A percentile compares a stretch with the other conserved stretches of the same genome.
These are phyloP conservation scores for Mucor lusitanicus DNA, from an alignment of 371 early-diverging fungal species.

Conservation along the genomic window DNA sequence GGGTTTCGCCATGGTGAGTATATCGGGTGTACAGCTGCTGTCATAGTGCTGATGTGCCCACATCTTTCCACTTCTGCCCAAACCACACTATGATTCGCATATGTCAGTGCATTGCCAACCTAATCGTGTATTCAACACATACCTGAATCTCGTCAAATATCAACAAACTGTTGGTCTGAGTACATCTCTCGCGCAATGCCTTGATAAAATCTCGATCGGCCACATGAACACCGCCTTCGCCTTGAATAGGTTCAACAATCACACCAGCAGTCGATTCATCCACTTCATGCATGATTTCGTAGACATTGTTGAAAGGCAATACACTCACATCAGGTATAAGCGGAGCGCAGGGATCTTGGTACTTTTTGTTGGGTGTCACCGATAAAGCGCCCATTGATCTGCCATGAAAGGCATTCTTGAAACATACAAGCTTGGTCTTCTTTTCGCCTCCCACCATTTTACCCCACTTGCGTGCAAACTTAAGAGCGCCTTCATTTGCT, in stretches of 20 bases:
- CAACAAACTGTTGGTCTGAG: slow-evolving; percentile 78
- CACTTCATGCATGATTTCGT: slow-evolving; percentile 56
- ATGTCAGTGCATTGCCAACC: neutral
- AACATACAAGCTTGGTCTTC: slow-evolving; percentile 69
- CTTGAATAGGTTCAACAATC: slow-evolving; percentile 94
- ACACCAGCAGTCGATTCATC: slow-evolving; percentile 84
- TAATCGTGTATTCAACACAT: slow-evolving; percentile 3
- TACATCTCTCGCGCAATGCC: slow-evolving; percentile 72
- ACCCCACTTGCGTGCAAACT: slow-evolving; percentile 90
- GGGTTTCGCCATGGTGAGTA: slow-evolving; percentile 90
- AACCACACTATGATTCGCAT: slow-evolving; percentile 62
- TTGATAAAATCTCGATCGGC: slow-evolving; percentile 72
- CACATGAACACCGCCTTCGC: slow-evolving; percentile 89
- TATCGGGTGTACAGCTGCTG: slow-evolving; percentile 75
- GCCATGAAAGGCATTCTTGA: slow-evolving; percentile 90
- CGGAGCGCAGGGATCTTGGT: slow-evolving; percentile 87
- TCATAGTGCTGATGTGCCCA: slow-evolving; percentile 80
- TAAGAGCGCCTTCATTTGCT: slow-evolving; percentile 81
- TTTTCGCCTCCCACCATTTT: slow-evolving; percentile 52
- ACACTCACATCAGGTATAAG: slow-evolving; percentile 79
- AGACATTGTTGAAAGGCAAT: slow-evolving; percentile 71
- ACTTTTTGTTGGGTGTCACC: slow-evolving; percentile 86
- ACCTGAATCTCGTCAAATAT: slow-evolving; percentile 95
- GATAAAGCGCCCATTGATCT: slow-evolving; percentile 91
- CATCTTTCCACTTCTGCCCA: slow-evolving; percentile 87